These are phyloP conservation scores for Penicillium corylophilum DNA, from an alignment of 2,329 filamentous ascomycete genomes.

Conservation along the genomic window DNA sequence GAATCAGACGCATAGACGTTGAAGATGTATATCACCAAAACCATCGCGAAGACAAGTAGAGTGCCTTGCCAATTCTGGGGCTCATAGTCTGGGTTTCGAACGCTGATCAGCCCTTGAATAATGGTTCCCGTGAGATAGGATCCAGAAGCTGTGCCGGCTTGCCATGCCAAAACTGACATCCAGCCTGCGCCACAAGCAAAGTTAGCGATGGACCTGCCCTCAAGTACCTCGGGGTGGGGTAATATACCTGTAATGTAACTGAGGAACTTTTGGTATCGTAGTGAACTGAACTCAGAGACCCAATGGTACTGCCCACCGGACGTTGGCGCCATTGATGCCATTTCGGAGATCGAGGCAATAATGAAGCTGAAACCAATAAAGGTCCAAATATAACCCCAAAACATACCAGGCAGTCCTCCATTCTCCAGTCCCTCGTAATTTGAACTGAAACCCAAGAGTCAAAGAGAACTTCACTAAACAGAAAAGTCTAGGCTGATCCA, in stretches of 20 bases:
- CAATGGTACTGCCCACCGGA: constrained; percentile 60
- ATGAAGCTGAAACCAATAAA: constrained; percentile 69
- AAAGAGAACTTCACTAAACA: background rate
- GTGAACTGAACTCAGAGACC: constrained; percentile 56
- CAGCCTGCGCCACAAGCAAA: constrained; percentile 35
- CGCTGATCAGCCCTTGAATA: constrained; percentile 36
- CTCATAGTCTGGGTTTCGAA: constrained; percentile 27
- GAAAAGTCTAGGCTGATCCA: background rate
- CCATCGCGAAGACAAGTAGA: constrained; percentile 50
- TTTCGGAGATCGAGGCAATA: constrained; percentile 60
- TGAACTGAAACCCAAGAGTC: constrained; percentile 11
- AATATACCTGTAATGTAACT: constrained; percentile 52
- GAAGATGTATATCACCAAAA: constrained; percentile 50
- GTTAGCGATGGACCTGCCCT: too few species aligned
- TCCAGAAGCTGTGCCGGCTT: constrained; percentile 50
- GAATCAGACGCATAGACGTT: constrained; percentile 44
- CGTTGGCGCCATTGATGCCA: constrained; percentile 55
- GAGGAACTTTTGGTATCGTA: constrained; percentile 51
- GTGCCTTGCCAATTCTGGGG: constrained; percentile 41
- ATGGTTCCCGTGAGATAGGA: constrained; percentile 35
- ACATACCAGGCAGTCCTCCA: constrained; percentile 27
- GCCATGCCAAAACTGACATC: constrained; percentile 53
- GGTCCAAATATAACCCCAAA: constrained; percentile 42
- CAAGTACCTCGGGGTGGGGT: too few species aligned
- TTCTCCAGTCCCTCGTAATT: constrained; percentile 26